Percentiles rank a stretch among this genome's conserved stretches.
phyloP scores from a whole-genome alignment of 2,329 filamentous ascomycete species.

The Penicillium sp. region DNA sequence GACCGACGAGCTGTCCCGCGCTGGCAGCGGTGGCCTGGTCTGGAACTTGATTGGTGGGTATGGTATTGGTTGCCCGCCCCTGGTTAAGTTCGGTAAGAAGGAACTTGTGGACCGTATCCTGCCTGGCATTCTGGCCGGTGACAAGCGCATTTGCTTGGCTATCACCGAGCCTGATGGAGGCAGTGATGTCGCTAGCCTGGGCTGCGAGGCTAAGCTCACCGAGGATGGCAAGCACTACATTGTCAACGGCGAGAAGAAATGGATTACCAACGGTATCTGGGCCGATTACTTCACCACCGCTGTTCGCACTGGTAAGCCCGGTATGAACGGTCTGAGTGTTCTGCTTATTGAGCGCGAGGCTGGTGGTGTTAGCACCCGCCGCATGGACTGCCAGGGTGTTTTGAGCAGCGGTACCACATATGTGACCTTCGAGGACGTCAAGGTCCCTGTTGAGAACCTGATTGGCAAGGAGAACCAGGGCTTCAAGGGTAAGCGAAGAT shows the following conservation, averaged over 20 bases:
- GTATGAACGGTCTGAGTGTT: slow-evolving; percentile 91
- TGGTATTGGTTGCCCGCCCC: slow-evolving; percentile 88
- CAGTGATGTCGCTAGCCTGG: slow-evolving; percentile 91
- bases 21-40: slow-evolving; percentile 87
- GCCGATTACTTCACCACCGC: slow-evolving; percentile 97
- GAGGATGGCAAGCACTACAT: slow-evolving; percentile 99
- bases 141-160: slow-evolving; percentile 96
- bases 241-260: slow-evolving; percentile 99
- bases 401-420: slow-evolving; percentile 96
- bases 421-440: slow-evolving; percentile 98
- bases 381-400: slow-evolving; percentile 98
- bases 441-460: slow-evolving; percentile 98
- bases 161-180: slow-evolving; percentile 97
- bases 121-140: slow-evolving; percentile 83
- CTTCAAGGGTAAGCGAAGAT: slow-evolving; percentile 69
- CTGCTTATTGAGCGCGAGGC: slow-evolving; percentile 86
- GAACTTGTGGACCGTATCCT: slow-evolving; percentile 82
- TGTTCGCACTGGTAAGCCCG: slow-evolving; percentile 82
- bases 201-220: slow-evolving; percentile 90
- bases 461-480: slow-evolving; percentile 98
- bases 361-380: slow-evolving; percentile 86
- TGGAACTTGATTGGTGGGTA: slow-evolving; percentile 98
- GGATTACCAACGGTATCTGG: slow-evolving; percentile 99
- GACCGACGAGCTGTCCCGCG: slow-evolving; percentile 90
- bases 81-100: slow-evolving; percentile 91